Conservation (phyloP, 106 monocot genomes). For the Phalaenopsis equestris region DNA sequence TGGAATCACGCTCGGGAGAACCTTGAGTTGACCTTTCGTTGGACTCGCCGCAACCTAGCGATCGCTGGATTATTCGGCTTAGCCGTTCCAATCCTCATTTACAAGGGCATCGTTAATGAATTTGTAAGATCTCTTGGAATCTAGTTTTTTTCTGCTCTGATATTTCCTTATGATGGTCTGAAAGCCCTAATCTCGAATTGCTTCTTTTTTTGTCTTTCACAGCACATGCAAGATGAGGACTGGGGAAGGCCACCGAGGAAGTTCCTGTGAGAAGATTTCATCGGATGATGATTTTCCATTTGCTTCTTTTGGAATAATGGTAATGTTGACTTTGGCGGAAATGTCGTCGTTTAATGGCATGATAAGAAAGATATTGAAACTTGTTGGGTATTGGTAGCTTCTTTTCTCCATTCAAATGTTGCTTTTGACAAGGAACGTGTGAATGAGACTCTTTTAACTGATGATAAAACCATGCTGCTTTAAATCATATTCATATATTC, state of each 20-base stretch:
- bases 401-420: background rate
- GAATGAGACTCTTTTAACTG: background rate
- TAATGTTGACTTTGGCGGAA: too few species aligned
- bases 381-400: background rate
- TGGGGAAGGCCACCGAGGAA: constrained; percentile 51
- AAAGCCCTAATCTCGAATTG: constrained; percentile 10
- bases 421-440: background rate
- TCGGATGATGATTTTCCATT: background rate
- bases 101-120: constrained; percentile 81
- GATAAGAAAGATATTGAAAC: background rate
- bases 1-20: constrained; percentile 83
- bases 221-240: constrained; percentile 87
- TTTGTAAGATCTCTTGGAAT: constrained; percentile 24
- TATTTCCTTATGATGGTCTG: background rate
- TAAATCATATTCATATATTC: background rate
- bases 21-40: constrained; percentile 85
- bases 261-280: constrained; percentile 31
- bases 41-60: constrained; percentile 83
- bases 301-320: too few species aligned
- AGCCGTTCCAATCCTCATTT: constrained; percentile 78
- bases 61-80: constrained; percentile 86
- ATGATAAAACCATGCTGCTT: background rate
- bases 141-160: background rate
- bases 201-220: constrained; percentile 7
- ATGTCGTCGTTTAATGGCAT: background rate